These are phyloP conservation scores for Penicillium diatomitis DNA, from an alignment of 495 filamentous ascomycete species.

Conservation along the genomic window DNA sequence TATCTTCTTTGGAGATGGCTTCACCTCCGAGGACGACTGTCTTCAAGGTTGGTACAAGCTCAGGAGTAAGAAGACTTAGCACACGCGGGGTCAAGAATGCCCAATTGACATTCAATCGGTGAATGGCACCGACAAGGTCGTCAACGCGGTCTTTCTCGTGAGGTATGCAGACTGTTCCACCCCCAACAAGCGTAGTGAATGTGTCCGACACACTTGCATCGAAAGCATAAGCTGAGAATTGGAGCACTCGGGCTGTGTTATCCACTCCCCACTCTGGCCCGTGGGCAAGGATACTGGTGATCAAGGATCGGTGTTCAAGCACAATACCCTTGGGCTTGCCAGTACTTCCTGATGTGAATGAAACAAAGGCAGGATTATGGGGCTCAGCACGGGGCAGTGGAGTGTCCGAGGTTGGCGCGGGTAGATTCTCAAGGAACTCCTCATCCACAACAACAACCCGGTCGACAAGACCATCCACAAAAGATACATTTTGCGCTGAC, in stretches of 20 bases:
- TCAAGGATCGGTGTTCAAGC: constrained; percentile 60
- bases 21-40: constrained; percentile 13
- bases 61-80: constrained; percentile 17
- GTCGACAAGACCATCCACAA: background rate
- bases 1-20: background rate
- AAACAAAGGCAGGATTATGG: constrained; percentile 3
- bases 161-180: constrained; percentile 20
- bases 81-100: constrained; percentile 35
- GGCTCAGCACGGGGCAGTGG: background rate
- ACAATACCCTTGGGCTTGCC: constrained; percentile 72
- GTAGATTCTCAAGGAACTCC: background rate
- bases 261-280: background rate
- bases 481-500: background rate
- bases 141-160: constrained; percentile 11
- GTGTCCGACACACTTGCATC: constrained; percentile 13
- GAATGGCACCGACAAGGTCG: background rate
- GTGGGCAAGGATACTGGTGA: constrained; percentile 10
- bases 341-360: constrained; percentile 76
- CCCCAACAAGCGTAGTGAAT: constrained; percentile 11
- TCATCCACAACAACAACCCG: background rate
- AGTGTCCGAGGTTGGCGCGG: background rate
- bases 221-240: constrained; percentile 28
- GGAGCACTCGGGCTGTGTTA: constrained; percentile 7
- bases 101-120: background rate
- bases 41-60: constrained; percentile 12